Evolutionary conservation across 768 basidiomycete genomes (phyloP).

Genomic region (Leccinum sublutescens): DNA sequence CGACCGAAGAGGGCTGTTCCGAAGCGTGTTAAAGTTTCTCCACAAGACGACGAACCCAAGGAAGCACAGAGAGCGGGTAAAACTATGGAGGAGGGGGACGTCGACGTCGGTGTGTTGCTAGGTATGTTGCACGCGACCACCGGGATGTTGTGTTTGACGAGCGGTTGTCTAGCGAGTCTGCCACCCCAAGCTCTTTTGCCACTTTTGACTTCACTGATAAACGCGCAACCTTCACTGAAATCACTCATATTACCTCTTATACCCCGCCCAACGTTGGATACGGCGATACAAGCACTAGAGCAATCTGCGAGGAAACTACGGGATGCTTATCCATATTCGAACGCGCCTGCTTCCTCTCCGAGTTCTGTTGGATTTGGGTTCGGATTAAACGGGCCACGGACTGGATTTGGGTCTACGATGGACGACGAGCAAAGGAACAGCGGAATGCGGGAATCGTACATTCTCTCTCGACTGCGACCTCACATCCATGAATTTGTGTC

Average conservation of each 20-base stretch:
- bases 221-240: conserved; percentile 69
- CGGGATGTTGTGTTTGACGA: conserved; percentile 8
- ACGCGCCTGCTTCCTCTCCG: conserved; percentile 34
- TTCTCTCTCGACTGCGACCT: conserved; percentile 70
- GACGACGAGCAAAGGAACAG: conserved; percentile 27
- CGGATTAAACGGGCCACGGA: conserved; percentile 21
- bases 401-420: conserved; percentile 33
- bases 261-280: conserved; percentile 80
- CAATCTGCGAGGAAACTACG: conserved; percentile 70
- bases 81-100: conserved; percentile 41
- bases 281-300: conserved; percentile 64
- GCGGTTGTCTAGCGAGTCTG: conserved; percentile 58
- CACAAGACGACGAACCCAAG: conserved; percentile 32
- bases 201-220: conserved; percentile 65
- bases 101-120: conserved; percentile 75
- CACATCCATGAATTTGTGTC: conserved; percentile 77
- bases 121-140: conserved; percentile 41
- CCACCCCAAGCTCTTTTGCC: conserved; percentile 77
- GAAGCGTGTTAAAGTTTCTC: conserved; percentile 51
- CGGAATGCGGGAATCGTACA: conserved; percentile 78
- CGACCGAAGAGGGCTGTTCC: conserved; percentile 65
- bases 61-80: conserved; percentile 55
- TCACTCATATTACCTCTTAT: conserved; percentile 71
- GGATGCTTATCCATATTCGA: conserved; percentile 84
- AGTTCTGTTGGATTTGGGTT: conserved; percentile 35